Conservation (phyloP, 441 rosid genomes). For the Eutrema salsugineum region DNA sequence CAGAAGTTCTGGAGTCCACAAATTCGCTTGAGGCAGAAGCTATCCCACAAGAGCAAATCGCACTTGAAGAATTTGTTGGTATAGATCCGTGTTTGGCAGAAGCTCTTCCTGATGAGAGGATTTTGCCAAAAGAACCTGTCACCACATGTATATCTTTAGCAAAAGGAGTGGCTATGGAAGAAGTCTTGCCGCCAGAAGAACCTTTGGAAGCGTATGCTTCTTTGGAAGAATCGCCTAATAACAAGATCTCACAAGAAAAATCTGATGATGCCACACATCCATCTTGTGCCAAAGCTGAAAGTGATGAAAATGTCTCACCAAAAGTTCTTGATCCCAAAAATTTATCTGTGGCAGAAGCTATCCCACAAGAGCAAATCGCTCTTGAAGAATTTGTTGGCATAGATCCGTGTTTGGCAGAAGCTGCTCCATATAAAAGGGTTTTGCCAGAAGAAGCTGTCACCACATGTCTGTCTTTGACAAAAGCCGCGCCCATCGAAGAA, state of each 20-base stretch:
- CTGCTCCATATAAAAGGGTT: neutral
- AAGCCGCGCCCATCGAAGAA: neutral
- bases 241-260: neutral
- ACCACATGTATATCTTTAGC: conserved; percentile 1
- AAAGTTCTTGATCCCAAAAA: conserved; percentile 9
- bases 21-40: neutral
- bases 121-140: conserved; percentile 12
- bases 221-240: neutral
- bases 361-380: neutral
- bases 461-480: conserved; percentile 9
- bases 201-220: neutral
- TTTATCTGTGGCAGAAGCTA: conserved; percentile 6
- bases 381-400: conserved; percentile 18
- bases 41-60: conserved; percentile 1
- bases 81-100: neutral
- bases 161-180: neutral
- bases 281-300: conserved; percentile 12
- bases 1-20: neutral
- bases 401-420: conserved; percentile 14
- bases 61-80: neutral
- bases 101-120: neutral
- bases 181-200: conserved; percentile 11
- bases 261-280: conserved; percentile 8
- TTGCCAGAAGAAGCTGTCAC: conserved; percentile 17
- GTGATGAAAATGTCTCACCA: neutral